Conservation (phyloP, 768 basidiomycete genomes). For the Cystobasidium onofrii region DNA sequence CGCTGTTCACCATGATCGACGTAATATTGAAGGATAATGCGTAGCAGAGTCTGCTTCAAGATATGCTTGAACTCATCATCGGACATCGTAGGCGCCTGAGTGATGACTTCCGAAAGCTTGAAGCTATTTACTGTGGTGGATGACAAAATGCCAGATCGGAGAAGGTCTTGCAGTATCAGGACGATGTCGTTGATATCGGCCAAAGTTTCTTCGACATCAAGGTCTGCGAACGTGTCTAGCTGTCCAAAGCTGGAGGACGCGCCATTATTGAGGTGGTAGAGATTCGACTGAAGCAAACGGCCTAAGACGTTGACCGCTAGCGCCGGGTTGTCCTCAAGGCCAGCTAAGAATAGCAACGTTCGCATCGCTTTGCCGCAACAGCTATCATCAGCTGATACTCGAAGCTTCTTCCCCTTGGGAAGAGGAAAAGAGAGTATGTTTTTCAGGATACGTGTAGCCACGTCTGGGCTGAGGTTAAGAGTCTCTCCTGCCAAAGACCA, state of each 20-base stretch:
- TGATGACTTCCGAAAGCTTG: not conserved
- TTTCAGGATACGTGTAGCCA: not conserved
- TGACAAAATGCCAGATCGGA: not conserved
- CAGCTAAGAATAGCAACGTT: slow-evolving; percentile 20
- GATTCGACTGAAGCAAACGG: not conserved
- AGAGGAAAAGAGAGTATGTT: not conserved
- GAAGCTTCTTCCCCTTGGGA: not conserved
- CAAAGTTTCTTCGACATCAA: too few species aligned
- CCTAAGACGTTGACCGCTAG: slow-evolving; percentile 2
- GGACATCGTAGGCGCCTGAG: not conserved
- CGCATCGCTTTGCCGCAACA: not conserved
- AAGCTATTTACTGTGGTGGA: not conserved
- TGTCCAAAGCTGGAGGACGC: not conserved
- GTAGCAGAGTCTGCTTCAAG: slow-evolving; percentile 2
- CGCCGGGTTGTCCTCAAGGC: slow-evolving; percentile 1
- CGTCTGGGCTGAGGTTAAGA: not conserved
- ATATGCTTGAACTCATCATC: not conserved
- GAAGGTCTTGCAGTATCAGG: slow-evolving; percentile 14
- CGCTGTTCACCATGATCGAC: not conserved
- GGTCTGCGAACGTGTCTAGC: too few species aligned
- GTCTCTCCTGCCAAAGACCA: not conserved
- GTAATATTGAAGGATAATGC: not conserved
- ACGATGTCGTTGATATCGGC: not conserved
- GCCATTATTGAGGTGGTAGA: not conserved
- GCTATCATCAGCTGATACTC: not conserved